Conservation (phyloP, 2,329 filamentous ascomycete species). For the Colletotrichum karsti region DNA sequence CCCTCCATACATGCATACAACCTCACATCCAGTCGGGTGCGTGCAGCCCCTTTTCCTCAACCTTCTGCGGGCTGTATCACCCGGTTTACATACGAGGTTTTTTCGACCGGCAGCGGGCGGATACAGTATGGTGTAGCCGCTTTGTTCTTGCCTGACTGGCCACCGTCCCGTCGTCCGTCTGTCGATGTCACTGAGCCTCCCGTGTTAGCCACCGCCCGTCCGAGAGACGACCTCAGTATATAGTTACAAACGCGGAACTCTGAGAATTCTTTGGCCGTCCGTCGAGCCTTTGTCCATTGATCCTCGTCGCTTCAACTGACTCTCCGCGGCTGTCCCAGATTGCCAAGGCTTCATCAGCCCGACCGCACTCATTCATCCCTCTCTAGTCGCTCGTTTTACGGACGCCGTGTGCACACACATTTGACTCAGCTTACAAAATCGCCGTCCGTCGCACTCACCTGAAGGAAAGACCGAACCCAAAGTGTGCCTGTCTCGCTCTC, state of each 20-base stretch:
- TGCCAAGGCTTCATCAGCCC: neutral
- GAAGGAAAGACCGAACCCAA: neutral
- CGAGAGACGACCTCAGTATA: neutral
- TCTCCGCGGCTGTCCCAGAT: neutral
- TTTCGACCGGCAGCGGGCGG: constrained; percentile 43
- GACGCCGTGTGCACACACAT: neutral
- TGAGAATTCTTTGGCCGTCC: neutral
- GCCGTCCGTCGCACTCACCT: neutral
- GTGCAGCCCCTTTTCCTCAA: constrained; percentile 18
- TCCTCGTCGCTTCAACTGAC: too few relatives aligned
- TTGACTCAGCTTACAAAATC: neutral
- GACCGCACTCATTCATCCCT: neutral
- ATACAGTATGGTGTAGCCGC: constrained; percentile 33
- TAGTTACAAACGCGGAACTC: neutral
- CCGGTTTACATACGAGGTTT: constrained; percentile 42
- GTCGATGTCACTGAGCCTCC: neutral
- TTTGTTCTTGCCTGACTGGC: neutral
- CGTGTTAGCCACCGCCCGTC: neutral
- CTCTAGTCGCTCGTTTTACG: neutral
- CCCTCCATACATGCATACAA: neutral
- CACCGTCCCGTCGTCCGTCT: neutral
- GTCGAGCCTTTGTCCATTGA: neutral
- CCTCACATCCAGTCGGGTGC: constrained; percentile 16
- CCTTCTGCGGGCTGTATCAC: constrained; percentile 18
- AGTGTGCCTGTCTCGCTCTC: neutral